These are phyloP conservation scores for Rhododendron mucronatum DNA, from an alignment of 148 eudicot genomes.

Conservation along the genomic window DNA sequence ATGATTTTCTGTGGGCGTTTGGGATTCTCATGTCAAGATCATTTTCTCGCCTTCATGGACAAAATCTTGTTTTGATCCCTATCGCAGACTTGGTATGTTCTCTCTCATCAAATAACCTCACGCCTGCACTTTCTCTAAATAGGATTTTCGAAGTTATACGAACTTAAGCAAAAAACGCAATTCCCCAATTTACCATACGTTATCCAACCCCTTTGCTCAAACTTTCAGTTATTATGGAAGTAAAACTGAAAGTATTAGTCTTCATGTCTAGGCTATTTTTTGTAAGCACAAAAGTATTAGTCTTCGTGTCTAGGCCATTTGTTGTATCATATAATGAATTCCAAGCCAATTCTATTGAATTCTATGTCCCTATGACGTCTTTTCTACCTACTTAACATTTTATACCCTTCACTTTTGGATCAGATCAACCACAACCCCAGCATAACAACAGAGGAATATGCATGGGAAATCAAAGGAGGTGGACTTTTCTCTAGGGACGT, in stretches of 20 bases:
- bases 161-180: not conserved
- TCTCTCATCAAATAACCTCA: not conserved
- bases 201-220: not conserved
- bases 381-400: not conserved
- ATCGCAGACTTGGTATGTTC: conserved; percentile 78
- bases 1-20: conserved; percentile 95
- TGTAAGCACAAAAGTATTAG: not conserved
- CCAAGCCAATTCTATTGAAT: not conserved
- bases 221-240: not conserved
- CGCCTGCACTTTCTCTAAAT: not conserved
- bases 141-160: not conserved
- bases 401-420: conserved; percentile 16
- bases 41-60: conserved; percentile 79
- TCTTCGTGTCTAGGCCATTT: not conserved
- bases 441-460: conserved; percentile 70
- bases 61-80: conserved; percentile 83
- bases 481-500: conserved; percentile 89
- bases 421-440: conserved; percentile 84
- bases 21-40: conserved; percentile 93
- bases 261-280: not conserved
- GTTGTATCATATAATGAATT: not conserved
- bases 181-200: not conserved
- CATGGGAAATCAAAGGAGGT: conserved; percentile 82
- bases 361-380: not conserved
- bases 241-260: not conserved